Evolutionary conservation across 441 rosid genomes (phyloP).

Genomic region (Bruguiera hainesii): DNA sequence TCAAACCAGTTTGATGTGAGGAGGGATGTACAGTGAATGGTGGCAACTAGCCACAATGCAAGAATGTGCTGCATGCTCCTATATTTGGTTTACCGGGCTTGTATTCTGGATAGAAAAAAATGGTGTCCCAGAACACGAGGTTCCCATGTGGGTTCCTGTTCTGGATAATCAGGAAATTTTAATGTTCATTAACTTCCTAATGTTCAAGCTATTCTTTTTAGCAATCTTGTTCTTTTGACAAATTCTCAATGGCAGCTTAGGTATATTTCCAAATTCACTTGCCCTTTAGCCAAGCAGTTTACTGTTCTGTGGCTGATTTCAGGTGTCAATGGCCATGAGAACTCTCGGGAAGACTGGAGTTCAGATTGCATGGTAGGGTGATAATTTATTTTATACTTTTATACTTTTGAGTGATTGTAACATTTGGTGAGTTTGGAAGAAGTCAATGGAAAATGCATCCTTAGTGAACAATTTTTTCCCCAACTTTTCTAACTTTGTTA

Average conservation of each 20-base stretch:
- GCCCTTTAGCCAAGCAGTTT: not conserved
- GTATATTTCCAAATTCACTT: not conserved
- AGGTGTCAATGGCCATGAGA: conserved; percentile 94
- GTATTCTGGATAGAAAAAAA: not conserved
- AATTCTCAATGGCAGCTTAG: not conserved
- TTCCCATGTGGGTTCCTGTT: not conserved
- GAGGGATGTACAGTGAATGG: not conserved
- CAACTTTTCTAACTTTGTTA: not conserved
- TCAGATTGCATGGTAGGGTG: conserved; percentile 74
- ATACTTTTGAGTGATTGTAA: not conserved
- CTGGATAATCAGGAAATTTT: not conserved
- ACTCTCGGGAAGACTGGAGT: conserved; percentile 82
- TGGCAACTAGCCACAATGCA: not conserved
- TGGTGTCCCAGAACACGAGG: not conserved
- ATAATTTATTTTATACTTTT: conserved; percentile 16
- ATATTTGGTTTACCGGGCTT: not conserved
- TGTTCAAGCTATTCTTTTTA: not conserved
- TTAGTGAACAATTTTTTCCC: no score
- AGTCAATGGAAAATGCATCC: no score
- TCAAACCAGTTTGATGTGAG: not conserved
- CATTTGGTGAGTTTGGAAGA: no score
- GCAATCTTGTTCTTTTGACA: not conserved
- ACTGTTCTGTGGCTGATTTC: conserved; percentile 21
- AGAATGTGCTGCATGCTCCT: not conserved
- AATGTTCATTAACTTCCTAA: no score